Evolutionary conservation across 805 yeast genomes (phyloP), one percentile per base, ranked within the genome.

Genomic region (Ogataea dorogensis): DNA sequence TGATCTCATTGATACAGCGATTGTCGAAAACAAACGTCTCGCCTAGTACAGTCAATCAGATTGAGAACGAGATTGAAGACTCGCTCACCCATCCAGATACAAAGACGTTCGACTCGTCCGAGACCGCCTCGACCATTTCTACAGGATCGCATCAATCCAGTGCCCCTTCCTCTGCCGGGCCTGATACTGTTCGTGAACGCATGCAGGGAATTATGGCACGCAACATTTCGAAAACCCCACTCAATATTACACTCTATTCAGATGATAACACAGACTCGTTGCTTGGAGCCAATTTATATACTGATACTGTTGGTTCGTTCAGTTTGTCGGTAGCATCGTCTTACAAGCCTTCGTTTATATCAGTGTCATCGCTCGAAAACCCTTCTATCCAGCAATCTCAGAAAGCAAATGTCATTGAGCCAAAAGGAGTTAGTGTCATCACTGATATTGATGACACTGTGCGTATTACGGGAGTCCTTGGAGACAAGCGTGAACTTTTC

Each of bases 401-500:
- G 37, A 73, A 73, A 17, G 58, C 71, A 1, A 60, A 66, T 33
- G 49, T 70, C 20, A 65, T 77, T 9, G 42, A 42, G 1, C 49
- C 53, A 0, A 32, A 53, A 0, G 93, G 95, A 0, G 64, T 81
- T 15, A 86, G 85, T 9, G 59, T 93, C 2, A 88, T 93, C 15
- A 80, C 89, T 51, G 99, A 93, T 58, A 81, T 93, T 26, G 99
- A 93, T 56, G 99, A 93, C 56, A 93, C 99, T 0, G 79, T 91
- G 22, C 84, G 93, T 52, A 68, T 77, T 26, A 88, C 98, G 0
- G 98, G 98, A 2, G 91, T 93, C 1, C 71, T 85, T 21, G 91
- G 91, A 1, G 95, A 89, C 43, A 88, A 86, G 60, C 70, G 94
- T 40, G 86, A 84, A 24, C 68, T 91, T 46, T 79, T 93, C 61